Evolutionary conservation across 2,329 filamentous ascomycete species (phyloP).

Genomic region (Penicillium sp.): DNA sequence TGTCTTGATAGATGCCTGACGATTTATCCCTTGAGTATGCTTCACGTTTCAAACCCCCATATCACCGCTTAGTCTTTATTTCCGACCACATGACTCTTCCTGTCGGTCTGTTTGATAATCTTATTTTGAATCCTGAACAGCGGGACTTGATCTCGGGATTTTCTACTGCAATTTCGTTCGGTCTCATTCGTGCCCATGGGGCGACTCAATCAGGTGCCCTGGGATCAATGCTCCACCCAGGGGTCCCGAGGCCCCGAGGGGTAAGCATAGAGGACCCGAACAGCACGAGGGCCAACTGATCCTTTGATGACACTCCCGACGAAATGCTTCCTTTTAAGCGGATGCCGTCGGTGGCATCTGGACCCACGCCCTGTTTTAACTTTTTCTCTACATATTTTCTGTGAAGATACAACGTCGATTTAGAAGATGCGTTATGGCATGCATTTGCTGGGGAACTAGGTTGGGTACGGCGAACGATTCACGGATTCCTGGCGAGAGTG

Average conservation of each 20-base stretch:
- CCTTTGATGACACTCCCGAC: neutral
- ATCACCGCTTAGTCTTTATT: neutral
- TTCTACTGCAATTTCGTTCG: neutral
- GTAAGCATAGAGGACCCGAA: too few relatives aligned
- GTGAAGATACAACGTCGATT: constrained; percentile 35
- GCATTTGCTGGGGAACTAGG: constrained; percentile 32
- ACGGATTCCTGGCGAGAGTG: constrained; percentile 29
- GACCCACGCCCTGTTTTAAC: neutral
- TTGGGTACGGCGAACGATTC: constrained; percentile 32
- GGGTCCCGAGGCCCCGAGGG: neutral
- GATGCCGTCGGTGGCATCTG: neutral
- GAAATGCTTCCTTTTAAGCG: neutral
- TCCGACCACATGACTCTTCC: neutral
- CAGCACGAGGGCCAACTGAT: neutral
- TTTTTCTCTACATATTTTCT: constrained; percentile 27
- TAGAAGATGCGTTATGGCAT: constrained; percentile 40
- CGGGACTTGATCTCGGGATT: neutral
- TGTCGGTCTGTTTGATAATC: neutral
- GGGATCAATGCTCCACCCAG: neutral
- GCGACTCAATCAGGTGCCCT: neutral
- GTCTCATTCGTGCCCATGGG: constrained; percentile 1
- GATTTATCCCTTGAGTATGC: neutral
- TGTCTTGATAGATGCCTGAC: neutral
- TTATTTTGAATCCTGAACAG: neutral
- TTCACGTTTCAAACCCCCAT: neutral